phyloP scores from a whole-genome alignment of 805 yeast species.

The Pichia pseudocactophila region DNA sequence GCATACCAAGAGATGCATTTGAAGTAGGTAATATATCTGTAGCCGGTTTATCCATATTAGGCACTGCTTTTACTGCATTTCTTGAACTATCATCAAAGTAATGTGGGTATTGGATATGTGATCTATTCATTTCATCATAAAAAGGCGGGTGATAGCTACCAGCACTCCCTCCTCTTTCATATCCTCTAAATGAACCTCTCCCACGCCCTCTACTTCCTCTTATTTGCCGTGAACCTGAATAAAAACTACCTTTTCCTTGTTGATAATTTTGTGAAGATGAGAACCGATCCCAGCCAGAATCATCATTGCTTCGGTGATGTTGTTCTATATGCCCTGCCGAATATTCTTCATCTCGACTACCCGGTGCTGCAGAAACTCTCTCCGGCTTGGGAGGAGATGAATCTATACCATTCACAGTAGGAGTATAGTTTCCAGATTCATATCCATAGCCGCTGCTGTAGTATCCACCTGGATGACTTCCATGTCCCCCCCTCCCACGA shows the following conservation, averaged over 20 bases:
- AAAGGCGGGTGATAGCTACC: background rate
- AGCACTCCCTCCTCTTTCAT: background rate
- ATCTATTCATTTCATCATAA: background rate
- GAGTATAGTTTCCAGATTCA: too few relatives aligned
- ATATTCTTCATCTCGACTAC: too few relatives aligned
- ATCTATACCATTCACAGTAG: too few relatives aligned
- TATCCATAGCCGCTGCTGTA: background rate
- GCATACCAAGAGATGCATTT: background rate
- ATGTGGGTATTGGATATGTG: too few relatives aligned
- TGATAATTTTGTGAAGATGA: background rate
- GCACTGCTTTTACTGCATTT: background rate
- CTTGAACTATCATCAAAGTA: too few relatives aligned
- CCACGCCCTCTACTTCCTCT: background rate
- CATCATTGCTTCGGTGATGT: background rate
- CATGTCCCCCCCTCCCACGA: constrained; percentile 1
- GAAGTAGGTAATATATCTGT: too few relatives aligned
- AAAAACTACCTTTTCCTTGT: background rate
- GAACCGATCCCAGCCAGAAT: too few relatives aligned
- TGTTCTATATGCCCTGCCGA: too few relatives aligned
- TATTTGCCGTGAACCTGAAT: background rate
- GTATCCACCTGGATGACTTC: background rate
- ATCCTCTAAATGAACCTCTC: background rate
- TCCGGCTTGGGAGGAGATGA: too few relatives aligned
- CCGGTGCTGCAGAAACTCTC: too few relatives aligned
- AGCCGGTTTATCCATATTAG: background rate